phyloP scores from a whole-genome alignment of 768 basidiomycete species.

The Heimioporus sp. region DNA sequence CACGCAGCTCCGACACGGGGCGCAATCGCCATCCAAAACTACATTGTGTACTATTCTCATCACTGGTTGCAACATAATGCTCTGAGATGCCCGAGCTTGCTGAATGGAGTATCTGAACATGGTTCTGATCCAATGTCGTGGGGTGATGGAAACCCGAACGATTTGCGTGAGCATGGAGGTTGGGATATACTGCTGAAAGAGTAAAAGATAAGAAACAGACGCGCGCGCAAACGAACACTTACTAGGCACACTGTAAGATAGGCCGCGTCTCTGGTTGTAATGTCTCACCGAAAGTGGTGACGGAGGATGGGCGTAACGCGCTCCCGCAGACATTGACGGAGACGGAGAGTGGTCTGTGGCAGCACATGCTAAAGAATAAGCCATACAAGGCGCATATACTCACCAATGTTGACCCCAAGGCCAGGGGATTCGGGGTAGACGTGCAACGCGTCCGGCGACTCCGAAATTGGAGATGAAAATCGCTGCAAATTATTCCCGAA shows the following conservation, averaged over 20 bases:
- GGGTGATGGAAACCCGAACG: conserved; percentile 1
- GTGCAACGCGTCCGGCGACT: conserved; percentile 5
- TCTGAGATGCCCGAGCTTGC: neutral
- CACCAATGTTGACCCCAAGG: conserved; percentile 16
- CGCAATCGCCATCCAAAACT: conserved; percentile 51
- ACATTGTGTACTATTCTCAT: conserved; percentile 31
- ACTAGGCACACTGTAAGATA: neutral
- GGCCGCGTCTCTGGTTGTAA: conserved; percentile 1
- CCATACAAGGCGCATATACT: conserved; percentile 23
- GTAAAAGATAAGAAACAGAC: neutral
- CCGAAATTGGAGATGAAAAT: conserved; percentile 6
- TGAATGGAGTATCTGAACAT: neutral
- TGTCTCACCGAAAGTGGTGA: neutral
- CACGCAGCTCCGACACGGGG: conserved; percentile 73
- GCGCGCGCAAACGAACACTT: neutral
- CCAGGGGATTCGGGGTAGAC: conserved; percentile 1
- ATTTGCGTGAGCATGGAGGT: neutral
- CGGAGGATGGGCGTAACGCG: conserved; percentile 2
- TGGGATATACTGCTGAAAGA: conserved; percentile 4
- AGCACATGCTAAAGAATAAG: conserved; percentile 14
- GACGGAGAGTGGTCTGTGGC: conserved; percentile 36
- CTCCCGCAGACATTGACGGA: conserved; percentile 28
- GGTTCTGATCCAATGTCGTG: neutral
- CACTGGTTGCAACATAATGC: neutral
- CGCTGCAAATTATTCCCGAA: neutral